phyloP scores from a whole-genome alignment of 805 yeast species.

The Metschnikowia chrysomelidarum region DNA sequence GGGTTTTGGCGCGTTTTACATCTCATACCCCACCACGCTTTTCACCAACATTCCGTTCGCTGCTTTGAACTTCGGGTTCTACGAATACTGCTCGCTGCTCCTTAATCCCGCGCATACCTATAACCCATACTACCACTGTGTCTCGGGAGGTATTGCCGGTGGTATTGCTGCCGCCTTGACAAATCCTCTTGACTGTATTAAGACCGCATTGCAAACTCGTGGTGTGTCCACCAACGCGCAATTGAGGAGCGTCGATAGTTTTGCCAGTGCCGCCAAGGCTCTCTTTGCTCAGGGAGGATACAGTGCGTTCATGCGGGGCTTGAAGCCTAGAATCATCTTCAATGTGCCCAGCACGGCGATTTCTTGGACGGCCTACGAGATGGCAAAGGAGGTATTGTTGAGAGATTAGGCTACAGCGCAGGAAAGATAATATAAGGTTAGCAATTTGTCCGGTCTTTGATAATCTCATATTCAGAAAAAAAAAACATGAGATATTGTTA shows the following conservation, averaged over 20 bases:
- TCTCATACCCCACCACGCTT: conserved; percentile 91
- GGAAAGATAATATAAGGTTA: too few relatives aligned
- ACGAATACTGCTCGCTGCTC: conserved; percentile 76
- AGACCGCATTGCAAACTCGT: conserved; percentile 86
- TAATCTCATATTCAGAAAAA: too few relatives aligned
- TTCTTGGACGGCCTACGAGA: conserved; percentile 96
- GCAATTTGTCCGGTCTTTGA: too few relatives aligned
- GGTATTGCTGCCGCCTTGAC: conserved; percentile 94
- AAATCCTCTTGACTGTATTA: conserved; percentile 91
- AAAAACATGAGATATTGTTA: too few relatives aligned
- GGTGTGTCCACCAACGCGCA: conserved; percentile 49
- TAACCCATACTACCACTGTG: conserved; percentile 89
- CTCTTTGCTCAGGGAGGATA: conserved; percentile 60
- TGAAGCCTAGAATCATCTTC: conserved; percentile 86
- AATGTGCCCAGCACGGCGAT: conserved; percentile 96
- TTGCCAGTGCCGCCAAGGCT: conserved; percentile 66
- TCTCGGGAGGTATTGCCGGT: conserved; percentile 92
- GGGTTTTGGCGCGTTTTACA: conserved; percentile 79
- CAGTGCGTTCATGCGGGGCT: conserved; percentile 75
- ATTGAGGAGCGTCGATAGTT: conserved; percentile 60
- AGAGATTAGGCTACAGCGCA: too few relatives aligned
- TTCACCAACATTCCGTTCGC: conserved; percentile 93
- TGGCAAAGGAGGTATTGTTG: conserved; percentile 78
- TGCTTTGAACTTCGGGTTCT: conserved; percentile 88
- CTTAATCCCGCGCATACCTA: conserved; percentile 76